Conservation (phyloP, 1,284 basidiomycete species). For the Leccinum pachyderme region DNA sequence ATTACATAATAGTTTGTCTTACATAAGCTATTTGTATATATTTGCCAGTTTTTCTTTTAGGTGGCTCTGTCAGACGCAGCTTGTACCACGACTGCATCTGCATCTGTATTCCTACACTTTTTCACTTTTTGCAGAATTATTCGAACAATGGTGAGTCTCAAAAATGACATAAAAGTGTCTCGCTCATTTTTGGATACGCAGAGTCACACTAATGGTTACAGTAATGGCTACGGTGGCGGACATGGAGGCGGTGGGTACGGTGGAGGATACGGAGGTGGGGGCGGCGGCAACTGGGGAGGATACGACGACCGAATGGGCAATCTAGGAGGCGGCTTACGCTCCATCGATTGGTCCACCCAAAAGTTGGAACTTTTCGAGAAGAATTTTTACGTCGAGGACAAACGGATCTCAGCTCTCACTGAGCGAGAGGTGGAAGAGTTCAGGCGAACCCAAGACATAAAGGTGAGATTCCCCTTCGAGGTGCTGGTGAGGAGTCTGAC, state of each 20-base stretch:
- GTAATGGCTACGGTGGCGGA: conserved; percentile 36
- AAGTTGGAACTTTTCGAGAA: conserved; percentile 87
- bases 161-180: neutral
- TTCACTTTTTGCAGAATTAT: conserved; percentile 1
- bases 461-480: conserved; percentile 41
- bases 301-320: conserved; percentile 50
- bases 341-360: conserved; percentile 80
- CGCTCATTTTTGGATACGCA: conserved; percentile 19
- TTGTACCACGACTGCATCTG: conserved; percentile 24
- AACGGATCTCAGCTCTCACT: conserved; percentile 73
- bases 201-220: conserved; percentile 28
- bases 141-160: conserved; percentile 25
- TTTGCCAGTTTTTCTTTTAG: conserved; percentile 16
- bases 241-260: neutral
- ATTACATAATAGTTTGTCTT: conserved; percentile 10
- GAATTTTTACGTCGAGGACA: conserved; percentile 98
- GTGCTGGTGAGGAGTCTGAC: neutral
- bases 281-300: conserved; percentile 40
- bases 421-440: conserved; percentile 91
- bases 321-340: conserved; percentile 82
- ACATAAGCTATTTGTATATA: conserved; percentile 15
- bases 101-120: conserved; percentile 5
- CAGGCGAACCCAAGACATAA: conserved; percentile 84
- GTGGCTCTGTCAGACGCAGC: conserved; percentile 12
- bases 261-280: conserved; percentile 33